A percentile compares a stretch with the other conserved stretches of the same genome.
phyloP scores from a whole-genome alignment of 352 stramenopile genomes.

The Globisporangium uncinulatum region DNA sequence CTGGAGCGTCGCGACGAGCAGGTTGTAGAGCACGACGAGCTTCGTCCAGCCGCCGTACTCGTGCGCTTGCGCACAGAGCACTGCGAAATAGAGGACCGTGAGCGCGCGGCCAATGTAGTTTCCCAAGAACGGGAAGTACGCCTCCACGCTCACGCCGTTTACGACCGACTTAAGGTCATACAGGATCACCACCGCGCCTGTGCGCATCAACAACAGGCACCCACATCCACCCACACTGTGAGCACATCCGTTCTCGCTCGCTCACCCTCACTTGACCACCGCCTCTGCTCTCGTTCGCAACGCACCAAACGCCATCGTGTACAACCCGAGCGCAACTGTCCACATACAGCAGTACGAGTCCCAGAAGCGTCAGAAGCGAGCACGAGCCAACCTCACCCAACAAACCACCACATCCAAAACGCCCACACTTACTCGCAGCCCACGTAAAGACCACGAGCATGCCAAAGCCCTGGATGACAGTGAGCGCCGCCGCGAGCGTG shows the following conservation, averaged over 20 bases:
- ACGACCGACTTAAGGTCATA: constrained; percentile 85
- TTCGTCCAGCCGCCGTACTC: constrained; percentile 66
- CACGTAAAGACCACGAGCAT: constrained; percentile 77
- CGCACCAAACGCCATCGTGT: constrained; percentile 83
- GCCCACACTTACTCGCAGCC: constrained; percentile 32
- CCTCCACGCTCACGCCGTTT: constrained; percentile 74
- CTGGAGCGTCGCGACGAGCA: constrained; percentile 67
- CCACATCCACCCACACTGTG: neutral
- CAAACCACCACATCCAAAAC: neutral
- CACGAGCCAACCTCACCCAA: neutral
- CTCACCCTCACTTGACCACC: neutral
- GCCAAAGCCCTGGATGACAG: constrained; percentile 77
- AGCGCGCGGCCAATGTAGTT: constrained; percentile 83
- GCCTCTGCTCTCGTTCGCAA: neutral
- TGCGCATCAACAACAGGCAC: neutral
- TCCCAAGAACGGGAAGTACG: constrained; percentile 82
- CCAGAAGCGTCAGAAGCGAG: neutral
- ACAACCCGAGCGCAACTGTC: constrained; percentile 64
- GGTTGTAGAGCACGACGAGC: constrained; percentile 71
- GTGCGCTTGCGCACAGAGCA: constrained; percentile 64
- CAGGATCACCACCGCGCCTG: constrained; percentile 68
- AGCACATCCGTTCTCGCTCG: neutral
- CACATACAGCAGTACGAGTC: constrained; percentile 5
- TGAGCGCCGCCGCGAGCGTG: constrained; percentile 74
- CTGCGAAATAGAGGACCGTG: constrained; percentile 78